phyloP scores from a whole-genome alignment of 768 basidiomycete species.

The Psilocybe azurescens region DNA sequence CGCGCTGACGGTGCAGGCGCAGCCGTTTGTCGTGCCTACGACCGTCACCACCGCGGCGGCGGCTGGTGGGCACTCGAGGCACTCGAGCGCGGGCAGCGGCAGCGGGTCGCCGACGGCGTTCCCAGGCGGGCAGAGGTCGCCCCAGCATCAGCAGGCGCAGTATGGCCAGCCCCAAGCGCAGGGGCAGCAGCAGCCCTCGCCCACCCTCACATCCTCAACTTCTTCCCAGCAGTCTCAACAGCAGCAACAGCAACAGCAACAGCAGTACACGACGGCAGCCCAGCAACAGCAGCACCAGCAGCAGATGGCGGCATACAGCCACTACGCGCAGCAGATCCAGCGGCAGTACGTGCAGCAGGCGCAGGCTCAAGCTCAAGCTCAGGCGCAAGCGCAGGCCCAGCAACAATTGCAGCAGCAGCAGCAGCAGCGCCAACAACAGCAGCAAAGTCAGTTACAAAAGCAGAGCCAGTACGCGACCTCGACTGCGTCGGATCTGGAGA shows the following conservation, averaged over 20 bases:
- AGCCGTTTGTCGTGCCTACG: constrained; percentile 19
- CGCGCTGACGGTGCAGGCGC: constrained; percentile 21
- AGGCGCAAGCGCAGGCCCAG: constrained; percentile 12
- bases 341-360: constrained; percentile 30
- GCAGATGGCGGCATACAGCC: constrained; percentile 17
- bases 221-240: not conserved
- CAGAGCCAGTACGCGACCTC: too few species aligned
- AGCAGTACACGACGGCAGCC: constrained; percentile 1
- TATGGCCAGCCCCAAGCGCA: constrained; percentile 29
- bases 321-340: constrained; percentile 28
- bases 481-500: not conserved
- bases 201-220: too few species aligned
- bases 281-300: constrained; percentile 21
- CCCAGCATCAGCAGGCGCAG: constrained; percentile 12
- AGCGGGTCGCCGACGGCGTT: too few species aligned
- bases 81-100: not conserved
- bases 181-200: not conserved
- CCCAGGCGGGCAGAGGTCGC: constrained; percentile 9
- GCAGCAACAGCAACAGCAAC: not conserved
- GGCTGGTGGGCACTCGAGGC: not conserved
- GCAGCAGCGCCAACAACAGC: not conserved
- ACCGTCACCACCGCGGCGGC: not conserved
- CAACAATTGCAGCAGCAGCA: not conserved
- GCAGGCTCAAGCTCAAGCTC: constrained; percentile 11
- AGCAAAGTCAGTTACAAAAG: too few species aligned